These are phyloP conservation scores for Termitomyces sp. DNA, from an alignment of 1,284 basidiomycete genomes.

Conservation along the genomic window DNA sequence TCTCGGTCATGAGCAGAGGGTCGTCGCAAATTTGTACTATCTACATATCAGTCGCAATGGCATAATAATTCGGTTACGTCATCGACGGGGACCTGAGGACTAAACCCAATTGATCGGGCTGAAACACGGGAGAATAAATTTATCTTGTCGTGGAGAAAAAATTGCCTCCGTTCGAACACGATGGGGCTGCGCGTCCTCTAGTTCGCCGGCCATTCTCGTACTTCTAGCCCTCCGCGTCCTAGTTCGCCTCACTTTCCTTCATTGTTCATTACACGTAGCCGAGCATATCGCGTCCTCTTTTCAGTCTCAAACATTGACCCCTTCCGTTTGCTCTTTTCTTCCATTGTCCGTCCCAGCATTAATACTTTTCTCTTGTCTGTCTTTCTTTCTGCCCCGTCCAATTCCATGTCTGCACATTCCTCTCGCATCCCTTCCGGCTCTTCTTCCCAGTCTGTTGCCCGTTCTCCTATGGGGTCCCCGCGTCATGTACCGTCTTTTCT, in stretches of 20 bases:
- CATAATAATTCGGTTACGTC: conserved; percentile 17
- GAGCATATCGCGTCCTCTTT: conserved; percentile 22
- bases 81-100: conserved; percentile 28
- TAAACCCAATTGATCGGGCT: conserved; percentile 28
- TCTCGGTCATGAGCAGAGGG: conserved; percentile 39
- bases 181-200: conserved; percentile 2
- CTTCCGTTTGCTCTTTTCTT: conserved; percentile 13
- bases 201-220: conserved; percentile 8
- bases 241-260: conserved; percentile 15
- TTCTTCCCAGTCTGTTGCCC: conserved; percentile 55
- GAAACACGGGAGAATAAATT: conserved; percentile 28
- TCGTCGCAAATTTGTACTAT: conserved; percentile 21
- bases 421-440: conserved; percentile 65
- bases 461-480: conserved; percentile 55
- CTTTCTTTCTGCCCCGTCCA: background rate
- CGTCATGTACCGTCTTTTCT: conserved; percentile 38
- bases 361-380: conserved; percentile 16
- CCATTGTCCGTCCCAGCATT: conserved; percentile 19
- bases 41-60: conserved; percentile 22
- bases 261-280: conserved; percentile 11
- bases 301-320: conserved; percentile 13
- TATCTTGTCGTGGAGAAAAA: conserved; percentile 26
- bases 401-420: conserved; percentile 48
- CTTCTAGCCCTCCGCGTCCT: conserved; percentile 1
- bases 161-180: conserved; percentile 31